phyloP scores from a whole-genome alignment of 805 yeast species.

The Candida loeiensis region DNA sequence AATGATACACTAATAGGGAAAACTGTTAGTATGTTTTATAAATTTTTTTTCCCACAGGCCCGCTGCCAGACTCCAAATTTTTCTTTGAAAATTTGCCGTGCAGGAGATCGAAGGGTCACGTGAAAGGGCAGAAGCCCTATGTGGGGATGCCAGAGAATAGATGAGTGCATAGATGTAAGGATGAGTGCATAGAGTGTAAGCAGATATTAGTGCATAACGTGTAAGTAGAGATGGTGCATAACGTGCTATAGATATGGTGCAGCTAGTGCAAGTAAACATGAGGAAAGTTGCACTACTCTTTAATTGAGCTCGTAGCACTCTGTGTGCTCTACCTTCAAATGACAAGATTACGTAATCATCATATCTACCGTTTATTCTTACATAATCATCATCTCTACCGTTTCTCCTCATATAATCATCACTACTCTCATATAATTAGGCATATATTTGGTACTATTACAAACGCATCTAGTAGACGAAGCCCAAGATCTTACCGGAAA shows the following conservation, averaged over 20 bases:
- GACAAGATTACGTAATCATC: no score
- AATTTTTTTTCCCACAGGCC: slow-evolving; percentile 9
- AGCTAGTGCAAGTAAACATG: no score
- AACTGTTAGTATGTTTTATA: slow-evolving; percentile 8
- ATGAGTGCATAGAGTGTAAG: no score
- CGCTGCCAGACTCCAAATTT: slow-evolving; percentile 1
- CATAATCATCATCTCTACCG: not conserved
- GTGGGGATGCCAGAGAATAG: slow-evolving; percentile 1
- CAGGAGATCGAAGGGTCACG: slow-evolving; percentile 4
- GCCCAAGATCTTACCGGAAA: slow-evolving; percentile 97
- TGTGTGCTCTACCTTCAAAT: no score
- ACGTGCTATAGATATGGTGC: no score
- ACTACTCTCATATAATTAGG: not conserved
- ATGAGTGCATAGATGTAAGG: no score
- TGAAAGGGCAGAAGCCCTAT: slow-evolving; percentile 6
- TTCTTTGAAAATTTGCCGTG: slow-evolving; percentile 4
- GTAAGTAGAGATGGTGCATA: no score
- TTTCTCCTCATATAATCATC: not conserved
- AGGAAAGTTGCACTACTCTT: no score
- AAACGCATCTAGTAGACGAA: slow-evolving; percentile 72
- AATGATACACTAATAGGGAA: slow-evolving; percentile 13
- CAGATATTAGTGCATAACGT: no score
- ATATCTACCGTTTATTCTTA: no score
- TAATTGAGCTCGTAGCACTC: no score
- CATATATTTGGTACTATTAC: slow-evolving; percentile 1